Evolutionary conservation across 148 eudicot genomes (phyloP), one percentile per base, ranked within the genome.

Genomic region (Arbutus unedo): DNA sequence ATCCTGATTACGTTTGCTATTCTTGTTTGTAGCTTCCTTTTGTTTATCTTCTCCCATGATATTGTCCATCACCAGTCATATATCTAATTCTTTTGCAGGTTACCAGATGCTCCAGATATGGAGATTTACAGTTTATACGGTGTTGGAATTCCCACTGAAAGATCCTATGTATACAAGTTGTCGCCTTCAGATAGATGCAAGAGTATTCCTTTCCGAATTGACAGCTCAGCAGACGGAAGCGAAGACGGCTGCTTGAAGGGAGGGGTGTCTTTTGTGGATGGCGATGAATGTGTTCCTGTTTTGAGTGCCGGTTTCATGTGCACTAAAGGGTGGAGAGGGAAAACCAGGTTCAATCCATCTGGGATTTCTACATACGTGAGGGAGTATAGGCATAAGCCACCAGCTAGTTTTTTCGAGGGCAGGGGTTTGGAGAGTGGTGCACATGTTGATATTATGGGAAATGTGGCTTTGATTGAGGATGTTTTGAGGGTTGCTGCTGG

Each of bases 41-140:
- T 59, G 7, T 44, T 59, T n/a, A 6, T 18, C 5, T 7, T 59
- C 25, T 59, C 66, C 66, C 23, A 59, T 19, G 23, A 21, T 59
- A 4, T 41, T 2, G 74, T 15, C 44, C 73, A 10, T 31, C 6
- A 38, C 68, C 2, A 8, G 38, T 66, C 13, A 66, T 25, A 4
- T 23, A 66, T 16, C 11, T 14, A 16, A 4, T 74, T n/a, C 57
- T 1, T 51, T 50, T 76, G 50, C 84, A 89, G 88, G 86, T 83
- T 89, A 76, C 91, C 91, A 2, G 72, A 89, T 82, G 91, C 91
- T 83, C 91, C 91, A 0, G 85, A 89, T 44, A 89, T 87, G 90
- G 90, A 89, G 81, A 87, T 86, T n/a, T 84, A 85, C 82, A 62
- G 89, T 74, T 72, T 75, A 74, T 87, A 89, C 15, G 90, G 91